Base-by-base conservation (phyloP, 2,329 filamentous ascomycete genomes). In the Exophiala alcalophila region DNA sequence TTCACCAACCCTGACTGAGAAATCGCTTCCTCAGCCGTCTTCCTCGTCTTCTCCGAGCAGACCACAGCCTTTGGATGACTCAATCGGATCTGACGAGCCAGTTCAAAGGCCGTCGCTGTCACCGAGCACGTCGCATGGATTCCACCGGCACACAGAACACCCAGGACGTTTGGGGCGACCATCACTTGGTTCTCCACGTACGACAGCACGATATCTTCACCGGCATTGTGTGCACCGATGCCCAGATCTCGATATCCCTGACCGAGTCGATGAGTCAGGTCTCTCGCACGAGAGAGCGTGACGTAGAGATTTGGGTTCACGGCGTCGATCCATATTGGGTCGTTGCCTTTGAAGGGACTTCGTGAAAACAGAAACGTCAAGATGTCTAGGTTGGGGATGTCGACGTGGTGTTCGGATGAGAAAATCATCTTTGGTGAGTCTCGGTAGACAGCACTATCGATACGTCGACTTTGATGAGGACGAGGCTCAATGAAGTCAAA, bases 151-250 rank as follows among this genome's bases (percentile, higher is more conserved):
- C 74, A 78, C 25, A 82, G 65, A 31, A 80, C 70, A 5, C 71
- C 73, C 49, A 70, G 79, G 51, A 76, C 74, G 2, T 78, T 50
- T 9, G 70, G 65, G 0, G 75, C 71, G 0, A 81, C 64, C 4
- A 78, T 65, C 34, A 72, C 71, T 52, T 80, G 74, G 2, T 78
- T 78, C 0, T 72, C 71, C 0, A 74, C 76, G 16, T 80, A 70
- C n/a, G 71, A 67, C 5, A 79, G 70, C 7, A 80, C 73, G 4
- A 80, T 70, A 50, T 79, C 74, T 34, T 67, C 66, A 12, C 64
- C 69, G 0, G 69, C 63, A 0, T 74, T 73, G 5, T 65, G 34
- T 3, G 54, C 57, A 7, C 78, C 78, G 34, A 82, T 71, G 10
- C 67, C 68, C 46, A 74, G 81, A 19, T 65, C 57, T 18, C 78